These are phyloP conservation scores for Penstemon eatonii DNA, from an alignment of 257 asterid species.

Conservation along the genomic window DNA sequence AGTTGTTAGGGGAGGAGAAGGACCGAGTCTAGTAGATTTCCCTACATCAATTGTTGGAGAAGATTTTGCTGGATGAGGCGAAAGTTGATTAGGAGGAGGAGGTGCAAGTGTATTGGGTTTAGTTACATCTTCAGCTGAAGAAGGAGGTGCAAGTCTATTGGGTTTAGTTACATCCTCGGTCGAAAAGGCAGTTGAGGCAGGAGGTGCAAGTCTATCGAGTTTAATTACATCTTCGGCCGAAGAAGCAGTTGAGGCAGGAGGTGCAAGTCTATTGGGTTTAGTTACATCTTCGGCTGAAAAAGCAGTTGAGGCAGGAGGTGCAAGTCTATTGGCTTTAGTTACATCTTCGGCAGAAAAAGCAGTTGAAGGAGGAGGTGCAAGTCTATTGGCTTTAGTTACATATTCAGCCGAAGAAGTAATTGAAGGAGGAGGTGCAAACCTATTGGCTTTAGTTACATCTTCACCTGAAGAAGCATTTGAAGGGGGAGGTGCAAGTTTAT, in stretches of 20 bases:
- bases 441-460: background rate
- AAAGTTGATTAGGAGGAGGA: slow-evolving; percentile 1
- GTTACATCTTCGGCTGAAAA: too few species aligned
- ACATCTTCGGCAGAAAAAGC: too few species aligned
- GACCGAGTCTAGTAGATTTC: slow-evolving; percentile 22
- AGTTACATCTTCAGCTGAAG: slow-evolving; percentile 21
- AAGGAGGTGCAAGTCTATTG: slow-evolving; percentile 28
- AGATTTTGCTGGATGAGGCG: background rate
- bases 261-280: too few species aligned
- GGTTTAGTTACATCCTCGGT: slow-evolving; percentile 31
- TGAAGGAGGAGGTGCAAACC: too few species aligned
- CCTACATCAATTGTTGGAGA: slow-evolving; percentile 23
- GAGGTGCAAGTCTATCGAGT: slow-evolving; percentile 27
- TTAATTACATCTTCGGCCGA: background rate
- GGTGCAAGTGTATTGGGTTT: slow-evolving; percentile 22
- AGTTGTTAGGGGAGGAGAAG: slow-evolving; percentile 1
- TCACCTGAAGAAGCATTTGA: slow-evolving; percentile 25
- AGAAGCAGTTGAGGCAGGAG: too few species aligned
- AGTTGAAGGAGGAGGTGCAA: too few species aligned
- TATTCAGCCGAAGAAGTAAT: too few species aligned
- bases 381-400: too few species aligned
- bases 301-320: too few species aligned
- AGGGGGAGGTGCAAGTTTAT: slow-evolving; percentile 20
- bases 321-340: too few species aligned
- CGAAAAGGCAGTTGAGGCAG: slow-evolving; percentile 30